phyloP scores from a whole-genome alignment of 2,329 filamentous ascomycete genomes.

The Aspergillus sp. region DNA sequence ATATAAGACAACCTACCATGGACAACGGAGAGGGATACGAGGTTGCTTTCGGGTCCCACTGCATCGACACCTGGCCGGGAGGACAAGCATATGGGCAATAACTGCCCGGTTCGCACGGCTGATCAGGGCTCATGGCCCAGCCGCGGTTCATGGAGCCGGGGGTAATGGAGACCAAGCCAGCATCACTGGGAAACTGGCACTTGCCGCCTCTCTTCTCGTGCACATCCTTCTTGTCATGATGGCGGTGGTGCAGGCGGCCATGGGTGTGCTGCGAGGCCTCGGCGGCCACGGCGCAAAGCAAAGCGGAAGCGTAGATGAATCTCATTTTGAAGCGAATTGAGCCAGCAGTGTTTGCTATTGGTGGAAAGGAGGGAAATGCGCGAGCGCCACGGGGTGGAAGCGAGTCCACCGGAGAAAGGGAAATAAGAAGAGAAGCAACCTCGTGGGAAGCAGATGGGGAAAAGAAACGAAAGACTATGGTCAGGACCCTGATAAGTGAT shows the following conservation, averaged over 20 bases:
- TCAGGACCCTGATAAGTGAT: slow-evolving; percentile 25
- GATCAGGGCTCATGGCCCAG: slow-evolving; percentile 78
- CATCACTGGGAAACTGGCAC: slow-evolving; percentile 67
- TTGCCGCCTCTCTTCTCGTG: slow-evolving; percentile 54
- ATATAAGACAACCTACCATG: slow-evolving; percentile 57
- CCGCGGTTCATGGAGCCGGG: slow-evolving; percentile 66
- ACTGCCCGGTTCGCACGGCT: slow-evolving; percentile 63
- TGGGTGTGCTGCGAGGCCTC: slow-evolving; percentile 35
- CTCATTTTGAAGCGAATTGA: slow-evolving; percentile 30
- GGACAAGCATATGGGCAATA: slow-evolving; percentile 80
- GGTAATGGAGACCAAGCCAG: slow-evolving; percentile 67
- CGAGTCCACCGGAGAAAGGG: slow-evolving; percentile 3
- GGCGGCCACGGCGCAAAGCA: slow-evolving; percentile 37
- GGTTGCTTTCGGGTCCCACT: slow-evolving; percentile 72
- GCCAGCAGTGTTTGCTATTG: slow-evolving; percentile 1
- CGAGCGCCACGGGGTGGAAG: not conserved
- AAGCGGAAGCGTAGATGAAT: slow-evolving; percentile 33
- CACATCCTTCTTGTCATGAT: slow-evolving; percentile 27
- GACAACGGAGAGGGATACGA: slow-evolving; percentile 68
- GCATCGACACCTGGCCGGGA: slow-evolving; percentile 71
- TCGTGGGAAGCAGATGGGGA: not conserved
- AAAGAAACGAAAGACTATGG: slow-evolving; percentile 22
- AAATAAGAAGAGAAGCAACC: not conserved
- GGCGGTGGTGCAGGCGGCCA: slow-evolving; percentile 16
- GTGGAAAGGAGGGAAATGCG: slow-evolving; percentile 3